Evolutionary conservation across 2,329 filamentous ascomycete genomes (phyloP).

Genomic region (Colletotrichum noveboracense): DNA sequence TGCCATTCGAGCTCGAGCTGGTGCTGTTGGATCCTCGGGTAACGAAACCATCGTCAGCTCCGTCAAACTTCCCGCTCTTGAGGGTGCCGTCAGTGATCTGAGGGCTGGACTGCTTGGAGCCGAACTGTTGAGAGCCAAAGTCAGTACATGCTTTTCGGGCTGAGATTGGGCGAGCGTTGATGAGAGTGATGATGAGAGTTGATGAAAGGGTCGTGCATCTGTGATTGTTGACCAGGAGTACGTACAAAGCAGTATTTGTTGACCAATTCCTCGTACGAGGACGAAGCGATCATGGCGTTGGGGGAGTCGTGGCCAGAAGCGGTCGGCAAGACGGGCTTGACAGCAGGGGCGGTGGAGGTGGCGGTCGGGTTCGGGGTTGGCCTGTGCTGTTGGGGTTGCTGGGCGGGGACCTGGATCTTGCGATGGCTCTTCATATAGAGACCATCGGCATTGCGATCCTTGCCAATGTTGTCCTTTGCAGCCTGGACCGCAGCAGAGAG

Average conservation of each 20-base stretch:
- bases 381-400: constrained; percentile 19
- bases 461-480: constrained; percentile 67
- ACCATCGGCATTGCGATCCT: constrained; percentile 54
- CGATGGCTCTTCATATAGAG: constrained; percentile 61
- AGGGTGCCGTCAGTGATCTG: constrained; percentile 54
- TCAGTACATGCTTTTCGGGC: constrained; percentile 41
- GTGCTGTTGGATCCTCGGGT: constrained; percentile 38
- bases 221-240: constrained; percentile 54
- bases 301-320: constrained; percentile 54
- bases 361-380: background rate
- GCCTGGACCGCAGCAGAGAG: constrained; percentile 81
- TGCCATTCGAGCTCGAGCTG: constrained; percentile 40
- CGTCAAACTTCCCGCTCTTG: constrained; percentile 47
- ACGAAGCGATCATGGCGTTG: constrained; percentile 71
- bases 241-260: constrained; percentile 99
- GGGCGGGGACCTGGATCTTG: constrained; percentile 33
- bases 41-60: constrained; percentile 39
- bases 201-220: constrained; percentile 22
- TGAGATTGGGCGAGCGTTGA: constrained; percentile 16
- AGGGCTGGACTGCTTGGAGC: constrained; percentile 62
- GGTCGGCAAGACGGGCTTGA: constrained; percentile 19
- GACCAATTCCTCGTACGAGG: constrained; percentile 94
- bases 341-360: constrained; percentile 7
- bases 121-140: constrained; percentile 55
- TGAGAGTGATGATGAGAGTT: constrained; percentile 18